Percentiles rank a stretch among this genome's conserved stretches.
These are phyloP conservation scores for Kuraishia hungarica DNA, from an alignment of 805 yeast genomes.

Conservation along the genomic window DNA sequence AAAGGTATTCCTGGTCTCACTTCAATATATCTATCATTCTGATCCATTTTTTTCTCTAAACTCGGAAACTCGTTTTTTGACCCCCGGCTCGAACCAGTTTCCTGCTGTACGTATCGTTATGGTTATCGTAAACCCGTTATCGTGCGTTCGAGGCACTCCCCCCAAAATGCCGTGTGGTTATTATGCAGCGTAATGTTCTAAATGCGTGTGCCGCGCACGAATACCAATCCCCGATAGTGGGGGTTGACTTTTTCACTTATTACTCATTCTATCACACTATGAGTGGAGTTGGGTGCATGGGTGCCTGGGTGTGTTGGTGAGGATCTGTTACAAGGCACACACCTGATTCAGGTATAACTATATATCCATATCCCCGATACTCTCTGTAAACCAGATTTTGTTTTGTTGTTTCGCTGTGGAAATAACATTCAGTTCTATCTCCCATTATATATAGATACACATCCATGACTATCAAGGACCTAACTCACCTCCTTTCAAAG, in stretches of 20 bases:
- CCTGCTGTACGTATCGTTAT: background rate
- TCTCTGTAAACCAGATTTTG: too few species aligned
- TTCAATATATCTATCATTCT: too few species aligned
- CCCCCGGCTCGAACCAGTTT: too few species aligned
- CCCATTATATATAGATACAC: too few species aligned
- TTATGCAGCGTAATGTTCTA: background rate
- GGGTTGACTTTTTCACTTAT: background rate
- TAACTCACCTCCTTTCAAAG: conserved; percentile 63
- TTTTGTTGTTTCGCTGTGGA: background rate
- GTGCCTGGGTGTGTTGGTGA: too few species aligned
- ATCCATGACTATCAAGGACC: conserved; percentile 28
- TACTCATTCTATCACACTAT: background rate
- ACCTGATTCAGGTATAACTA: too few species aligned
- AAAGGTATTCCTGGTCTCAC: too few species aligned
- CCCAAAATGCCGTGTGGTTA: background rate
- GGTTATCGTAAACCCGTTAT: background rate
- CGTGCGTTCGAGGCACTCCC: background rate
- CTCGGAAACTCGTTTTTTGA: too few species aligned
- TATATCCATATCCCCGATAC: background rate
- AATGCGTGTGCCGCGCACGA: background rate
- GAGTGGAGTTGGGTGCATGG: too few species aligned
- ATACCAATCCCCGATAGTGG: background rate
- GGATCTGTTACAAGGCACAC: too few species aligned
- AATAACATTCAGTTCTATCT: background rate
- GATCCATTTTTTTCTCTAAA: too few species aligned